Evolutionary conservation across 1,284 basidiomycete genomes (phyloP), one percentile per base, ranked within the genome.

Genomic region (Trichosporon coremiiforme): DNA sequence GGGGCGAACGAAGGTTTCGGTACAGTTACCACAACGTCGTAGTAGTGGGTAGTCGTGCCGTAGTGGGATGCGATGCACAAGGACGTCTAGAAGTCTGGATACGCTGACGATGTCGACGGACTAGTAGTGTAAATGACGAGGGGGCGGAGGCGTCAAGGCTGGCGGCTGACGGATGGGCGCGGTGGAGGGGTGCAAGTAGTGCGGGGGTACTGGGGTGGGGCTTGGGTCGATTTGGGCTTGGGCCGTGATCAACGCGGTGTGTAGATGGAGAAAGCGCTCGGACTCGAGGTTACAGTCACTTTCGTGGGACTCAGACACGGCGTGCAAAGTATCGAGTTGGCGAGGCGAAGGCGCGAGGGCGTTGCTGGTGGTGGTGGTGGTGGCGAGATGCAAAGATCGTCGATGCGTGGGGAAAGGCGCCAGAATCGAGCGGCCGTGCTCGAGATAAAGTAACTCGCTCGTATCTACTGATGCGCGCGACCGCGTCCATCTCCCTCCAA

Each of bases 381-480:
- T 60, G 57, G 57, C 17, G 57, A n/a, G 57, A 60, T 33, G 15
- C 57, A 31, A 35, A 60, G 57, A 60, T 60, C 57, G 57, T 33
- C 57, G 57, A 60, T 60, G 57, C 57, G 57, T 31, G 57, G 57
- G 57, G 57, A 33, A 62, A 33, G 57, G 57, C 29, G 57, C 29
- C 13, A 33, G 57, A 62, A 60, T 6, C 25, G 13, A 29, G 29
- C 29, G 55, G 20, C 29, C 57, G 57, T 33, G 57, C 57, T 62
- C 31, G 29, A 62, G 57, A 62, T 62, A 62, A 62, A 62, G 57
- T 62, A 62, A 31, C 17, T n/a, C 29, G 8, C 17, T 35, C 20
- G 57, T 33, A 62, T 33, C 13, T 62, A 12, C 57, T 62, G 57
- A 33, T 33, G 29, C 57, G 29, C 31, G 57, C 31, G 29, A 45